Evolutionary conservation across 495 filamentous ascomycete genomes (phyloP), one percentile per base, ranked within the genome.

Genomic region (Massariosphaeria phaeospora): DNA sequence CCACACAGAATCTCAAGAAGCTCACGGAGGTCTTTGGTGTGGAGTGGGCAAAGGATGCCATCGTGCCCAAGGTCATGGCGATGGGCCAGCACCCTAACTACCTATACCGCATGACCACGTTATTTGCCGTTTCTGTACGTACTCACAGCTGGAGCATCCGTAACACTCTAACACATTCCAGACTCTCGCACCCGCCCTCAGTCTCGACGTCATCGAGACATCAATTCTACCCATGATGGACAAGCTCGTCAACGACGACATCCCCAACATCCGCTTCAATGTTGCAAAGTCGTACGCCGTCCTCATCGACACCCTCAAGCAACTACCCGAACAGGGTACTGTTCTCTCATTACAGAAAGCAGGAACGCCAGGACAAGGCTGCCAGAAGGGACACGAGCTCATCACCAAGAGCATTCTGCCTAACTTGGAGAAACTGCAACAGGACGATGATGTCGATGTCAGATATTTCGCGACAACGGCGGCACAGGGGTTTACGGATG

Each of bases 21-120:
- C 79, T 98, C 31, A 98, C 93, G 11, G 94, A 97, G 69, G 93
- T 98, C 0, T 98, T 98, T 66, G 93, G 93, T 12, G 91, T 97
- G 13, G 88, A 95, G 44, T 98, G 93, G 93, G 91, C 93, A n/a
- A 89, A 83, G 71, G 86, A 88, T 60, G 89, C 91, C 36, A 98
- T 98, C 63, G 95, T 98, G 61, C 93, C 93, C 26, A 96, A 96
- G 73, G 93, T 98, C 58, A 93, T 96, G 82, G 86, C 84, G 12
- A 96, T 98, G 94, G 93, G 93, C 26, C 83, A 85, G 51, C 94
- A 98, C 66, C 89, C 93, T 21, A 98, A 98, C 71, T 98, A 98
- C 67, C 83, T 98, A 35, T 98, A 98, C 78, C 82, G 93, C 61
- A 98, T 98, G 93, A 98, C 93, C 11, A 98, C 93, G 25, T 96